Percentiles rank a stretch among this genome's conserved stretches.
phyloP scores from a whole-genome alignment of 2,329 filamentous ascomycete genomes.

The Coniella vitis region DNA sequence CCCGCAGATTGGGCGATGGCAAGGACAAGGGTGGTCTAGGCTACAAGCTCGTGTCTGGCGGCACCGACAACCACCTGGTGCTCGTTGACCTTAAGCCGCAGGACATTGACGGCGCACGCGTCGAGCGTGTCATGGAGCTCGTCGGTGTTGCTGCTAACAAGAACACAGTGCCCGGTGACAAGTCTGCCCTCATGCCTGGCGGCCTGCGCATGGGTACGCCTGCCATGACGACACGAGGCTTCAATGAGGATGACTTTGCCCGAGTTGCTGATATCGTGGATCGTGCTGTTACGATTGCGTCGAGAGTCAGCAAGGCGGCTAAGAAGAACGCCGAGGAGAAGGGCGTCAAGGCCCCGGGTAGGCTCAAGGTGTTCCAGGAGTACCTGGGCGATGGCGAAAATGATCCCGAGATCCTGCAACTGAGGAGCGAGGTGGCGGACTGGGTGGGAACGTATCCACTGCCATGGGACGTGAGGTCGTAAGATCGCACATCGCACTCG shows the following conservation, averaged over 20 bases:
- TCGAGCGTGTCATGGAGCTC: slow-evolving; percentile 84
- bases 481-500: slow-evolving; percentile 13
- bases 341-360: slow-evolving; percentile 58
- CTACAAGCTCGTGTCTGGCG: slow-evolving; percentile 86
- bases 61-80: slow-evolving; percentile 96
- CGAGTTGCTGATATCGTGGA: slow-evolving; percentile 82
- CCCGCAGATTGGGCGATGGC: slow-evolving; percentile 54
- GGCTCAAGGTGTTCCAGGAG: slow-evolving; percentile 61
- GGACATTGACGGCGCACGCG: slow-evolving; percentile 78
- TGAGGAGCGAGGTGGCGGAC: slow-evolving; percentile 68
- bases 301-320: slow-evolving; percentile 66
- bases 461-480: slow-evolving; percentile 51
- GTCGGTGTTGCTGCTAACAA: slow-evolving; percentile 98
- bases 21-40: slow-evolving; percentile 73
- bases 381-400: slow-evolving; percentile 61
- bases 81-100: slow-evolving; percentile 87
- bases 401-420: slow-evolving; percentile 63
- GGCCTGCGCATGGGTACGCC: slow-evolving; percentile 92
- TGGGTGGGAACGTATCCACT: slow-evolving; percentile 71
- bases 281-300: slow-evolving; percentile 71
- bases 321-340: slow-evolving; percentile 61
- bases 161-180: slow-evolving; percentile 95
- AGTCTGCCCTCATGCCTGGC: slow-evolving; percentile 85
- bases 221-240: slow-evolving; percentile 96
- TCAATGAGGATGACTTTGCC: slow-evolving; percentile 80